These are phyloP conservation scores for Blastomyces emzantsi DNA, from an alignment of 2,329 filamentous ascomycete species.

Conservation along the genomic window DNA sequence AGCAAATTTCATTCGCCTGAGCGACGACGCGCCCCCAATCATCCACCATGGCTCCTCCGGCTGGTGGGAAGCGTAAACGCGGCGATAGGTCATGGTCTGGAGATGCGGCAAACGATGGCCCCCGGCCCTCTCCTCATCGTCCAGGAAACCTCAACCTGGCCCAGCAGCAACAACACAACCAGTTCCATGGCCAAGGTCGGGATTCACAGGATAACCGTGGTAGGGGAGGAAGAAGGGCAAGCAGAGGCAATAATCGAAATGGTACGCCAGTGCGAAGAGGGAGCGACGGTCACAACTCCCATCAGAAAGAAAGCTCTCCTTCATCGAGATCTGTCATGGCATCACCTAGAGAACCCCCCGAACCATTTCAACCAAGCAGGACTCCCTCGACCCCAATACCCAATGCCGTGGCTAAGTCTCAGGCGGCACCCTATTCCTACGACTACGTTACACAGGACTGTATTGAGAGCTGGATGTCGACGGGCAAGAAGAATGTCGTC, in stretches of 20 bases:
- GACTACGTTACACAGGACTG: slow-evolving; percentile 63
- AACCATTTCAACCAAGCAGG: slow-evolving; percentile 26
- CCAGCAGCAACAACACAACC: slow-evolving; percentile 38
- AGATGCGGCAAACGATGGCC: slow-evolving; percentile 32
- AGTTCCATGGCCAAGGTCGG: slow-evolving; percentile 28
- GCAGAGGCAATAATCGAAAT: slow-evolving; percentile 31
- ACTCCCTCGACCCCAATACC: slow-evolving; percentile 18
- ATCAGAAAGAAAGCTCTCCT: slow-evolving; percentile 24
- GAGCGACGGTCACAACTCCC: slow-evolving; percentile 30
- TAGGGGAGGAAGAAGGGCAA: slow-evolving; percentile 29
- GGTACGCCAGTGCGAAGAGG: slow-evolving; percentile 27
- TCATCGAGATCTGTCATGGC: slow-evolving; percentile 24
- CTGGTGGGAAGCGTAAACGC: slow-evolving; percentile 48
- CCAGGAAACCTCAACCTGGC: slow-evolving; percentile 43
- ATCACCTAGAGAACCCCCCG: slow-evolving; percentile 22
- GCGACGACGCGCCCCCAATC: slow-evolving; percentile 20
- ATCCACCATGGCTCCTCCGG: slow-evolving; percentile 43
- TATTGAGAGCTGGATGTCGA: slow-evolving; percentile 57
- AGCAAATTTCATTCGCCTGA: slow-evolving; percentile 23
- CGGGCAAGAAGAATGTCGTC: slow-evolving; percentile 59
- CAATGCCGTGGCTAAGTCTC: slow-evolving; percentile 21
- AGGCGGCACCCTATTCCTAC: slow-evolving; percentile 54
- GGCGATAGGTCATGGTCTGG: slow-evolving; percentile 37
- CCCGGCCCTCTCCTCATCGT: slow-evolving; percentile 40
- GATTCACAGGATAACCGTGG: slow-evolving; percentile 33